These are phyloP conservation scores for Thelonectria rubi DNA, from an alignment of 2,329 filamentous ascomycete genomes.

Conservation along the genomic window DNA sequence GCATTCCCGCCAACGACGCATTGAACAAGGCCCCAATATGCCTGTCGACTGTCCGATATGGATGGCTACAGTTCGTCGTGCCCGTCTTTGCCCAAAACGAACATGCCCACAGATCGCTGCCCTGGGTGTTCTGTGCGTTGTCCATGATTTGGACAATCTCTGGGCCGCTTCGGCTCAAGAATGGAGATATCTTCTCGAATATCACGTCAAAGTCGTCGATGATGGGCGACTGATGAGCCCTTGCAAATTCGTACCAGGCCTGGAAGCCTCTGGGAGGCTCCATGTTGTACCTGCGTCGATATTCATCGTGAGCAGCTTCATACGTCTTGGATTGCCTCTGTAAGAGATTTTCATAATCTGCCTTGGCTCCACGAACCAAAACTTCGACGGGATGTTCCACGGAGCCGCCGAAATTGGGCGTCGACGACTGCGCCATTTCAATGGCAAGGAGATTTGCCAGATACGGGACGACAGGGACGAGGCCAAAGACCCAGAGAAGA, in stretches of 20 bases:
- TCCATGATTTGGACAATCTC: constrained; percentile 45
- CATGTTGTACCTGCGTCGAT: constrained; percentile 52
- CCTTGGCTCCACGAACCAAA: constrained; percentile 42
- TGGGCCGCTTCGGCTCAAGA: constrained; percentile 50
- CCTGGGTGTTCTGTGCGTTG: constrained; percentile 32
- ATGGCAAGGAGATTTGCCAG: constrained; percentile 43
- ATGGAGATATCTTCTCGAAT: constrained; percentile 50
- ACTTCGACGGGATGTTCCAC: constrained; percentile 49
- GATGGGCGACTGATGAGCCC: constrained; percentile 51
- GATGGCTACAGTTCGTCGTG: constrained; percentile 48
- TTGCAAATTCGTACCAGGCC: constrained; percentile 56
- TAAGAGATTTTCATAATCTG: constrained; percentile 45
- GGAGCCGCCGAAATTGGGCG: constrained; percentile 24
- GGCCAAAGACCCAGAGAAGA: constrained; percentile 44
- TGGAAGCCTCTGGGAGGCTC: constrained; percentile 58
- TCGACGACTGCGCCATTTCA: constrained; percentile 19
- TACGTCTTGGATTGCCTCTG: constrained; percentile 50
- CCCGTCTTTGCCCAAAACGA: constrained; percentile 37
- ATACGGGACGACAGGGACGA: constrained; percentile 46
- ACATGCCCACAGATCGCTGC: constrained; percentile 52
- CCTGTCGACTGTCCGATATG: constrained; percentile 45
- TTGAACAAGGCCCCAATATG: constrained; percentile 47
- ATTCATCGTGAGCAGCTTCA: constrained; percentile 51
- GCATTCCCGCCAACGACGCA: constrained; percentile 39
- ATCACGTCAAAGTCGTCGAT: constrained; percentile 62